Percentiles rank a stretch among this genome's conserved stretches.
Evolutionary conservation across 2,329 filamentous ascomycete genomes (phyloP).

Genomic region (Hypoxylon sp.): DNA sequence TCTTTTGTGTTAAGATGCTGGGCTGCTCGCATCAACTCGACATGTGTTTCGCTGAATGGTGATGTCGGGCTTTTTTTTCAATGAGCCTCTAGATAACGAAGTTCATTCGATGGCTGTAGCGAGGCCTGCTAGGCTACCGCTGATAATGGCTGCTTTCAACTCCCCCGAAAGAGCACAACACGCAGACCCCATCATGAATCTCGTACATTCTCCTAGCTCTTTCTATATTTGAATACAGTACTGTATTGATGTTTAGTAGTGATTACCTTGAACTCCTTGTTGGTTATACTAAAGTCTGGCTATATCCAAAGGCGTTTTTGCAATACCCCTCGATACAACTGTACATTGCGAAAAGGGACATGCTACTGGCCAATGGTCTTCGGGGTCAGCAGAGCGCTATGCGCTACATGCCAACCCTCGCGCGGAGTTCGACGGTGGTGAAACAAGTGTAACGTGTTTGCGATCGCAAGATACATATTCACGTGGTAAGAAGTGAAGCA

Average conservation of each 20-base stretch:
- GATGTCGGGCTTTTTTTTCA: neutral
- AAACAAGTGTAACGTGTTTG: conserved; percentile 19
- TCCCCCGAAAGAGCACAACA: neutral
- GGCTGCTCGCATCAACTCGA: neutral
- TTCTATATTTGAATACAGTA: neutral
- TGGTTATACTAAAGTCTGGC: neutral
- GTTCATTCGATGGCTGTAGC: neutral
- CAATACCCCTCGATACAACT: neutral
- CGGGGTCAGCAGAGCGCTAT: neutral
- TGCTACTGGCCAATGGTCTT: neutral
- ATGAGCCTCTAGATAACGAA: neutral
- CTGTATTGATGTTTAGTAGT: neutral
- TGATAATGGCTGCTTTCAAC: neutral
- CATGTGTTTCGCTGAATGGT: neutral
- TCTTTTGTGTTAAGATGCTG: neutral
- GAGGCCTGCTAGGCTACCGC: neutral
- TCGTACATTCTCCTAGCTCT: neutral
- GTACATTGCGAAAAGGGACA: neutral
- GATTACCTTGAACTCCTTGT: neutral
- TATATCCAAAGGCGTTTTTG: neutral
- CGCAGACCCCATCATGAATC: neutral
- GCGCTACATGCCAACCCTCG: too few species aligned
- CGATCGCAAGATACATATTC: conserved; percentile 3
- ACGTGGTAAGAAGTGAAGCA: neutral
- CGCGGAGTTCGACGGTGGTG: neutral